Evolutionary conservation across 441 rosid species (phyloP).

Genomic region (Populus hybrid): DNA sequence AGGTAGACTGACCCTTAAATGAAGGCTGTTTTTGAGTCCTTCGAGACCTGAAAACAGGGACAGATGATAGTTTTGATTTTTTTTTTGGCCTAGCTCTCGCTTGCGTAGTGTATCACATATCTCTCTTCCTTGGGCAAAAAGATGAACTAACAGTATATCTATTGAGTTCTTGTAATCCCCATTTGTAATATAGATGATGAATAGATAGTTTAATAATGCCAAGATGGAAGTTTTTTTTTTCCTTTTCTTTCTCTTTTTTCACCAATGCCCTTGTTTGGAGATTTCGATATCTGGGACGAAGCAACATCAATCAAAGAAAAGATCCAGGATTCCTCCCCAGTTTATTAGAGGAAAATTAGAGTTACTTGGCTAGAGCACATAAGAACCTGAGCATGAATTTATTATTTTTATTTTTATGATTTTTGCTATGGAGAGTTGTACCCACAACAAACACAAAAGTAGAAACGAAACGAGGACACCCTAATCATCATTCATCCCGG

Average conservation of each 20-base stretch:
- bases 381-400: too few species aligned
- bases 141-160: slow-evolving; percentile 16
- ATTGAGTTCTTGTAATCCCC: slow-evolving; percentile 10
- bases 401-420: too few species aligned
- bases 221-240: neutral
- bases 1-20: slow-evolving; percentile 15
- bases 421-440: too few species aligned
- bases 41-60: slow-evolving; percentile 28
- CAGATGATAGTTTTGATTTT: slow-evolving; percentile 4
- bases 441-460: too few species aligned
- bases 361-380: neutral
- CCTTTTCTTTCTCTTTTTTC: neutral
- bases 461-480: too few species aligned
- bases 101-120: slow-evolving; percentile 18
- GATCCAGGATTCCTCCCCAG: neutral
- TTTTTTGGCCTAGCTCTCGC: slow-evolving; percentile 4
- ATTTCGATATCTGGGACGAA: neutral
- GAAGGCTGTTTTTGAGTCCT: slow-evolving; percentile 47
- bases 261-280: neutral
- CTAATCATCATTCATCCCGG: too few species aligned
- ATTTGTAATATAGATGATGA: slow-evolving; percentile 24
- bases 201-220: slow-evolving; percentile 1
- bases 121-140: slow-evolving; percentile 18
- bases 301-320: neutral
- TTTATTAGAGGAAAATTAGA: neutral